Conservation (phyloP, 495 filamentous ascomycete genomes). For the Penicillium daleae region DNA sequence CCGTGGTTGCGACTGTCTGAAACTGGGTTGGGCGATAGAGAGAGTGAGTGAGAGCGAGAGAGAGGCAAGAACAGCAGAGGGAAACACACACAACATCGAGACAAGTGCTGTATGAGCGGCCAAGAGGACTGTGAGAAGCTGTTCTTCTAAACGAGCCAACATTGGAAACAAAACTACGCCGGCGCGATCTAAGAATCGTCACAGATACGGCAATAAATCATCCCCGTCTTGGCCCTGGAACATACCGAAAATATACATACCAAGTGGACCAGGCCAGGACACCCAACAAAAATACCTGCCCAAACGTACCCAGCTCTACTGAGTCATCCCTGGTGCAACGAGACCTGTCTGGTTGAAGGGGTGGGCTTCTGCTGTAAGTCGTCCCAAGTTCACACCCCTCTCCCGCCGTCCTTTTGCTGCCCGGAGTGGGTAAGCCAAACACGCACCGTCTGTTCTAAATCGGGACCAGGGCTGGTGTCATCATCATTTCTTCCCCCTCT, state of each 20-base stretch:
- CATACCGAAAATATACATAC: not conserved
- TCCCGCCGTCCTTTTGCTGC: slow-evolving; percentile 7
- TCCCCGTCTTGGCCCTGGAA: not conserved
- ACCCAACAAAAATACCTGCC: slow-evolving; percentile 13
- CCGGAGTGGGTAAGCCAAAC: slow-evolving; percentile 14
- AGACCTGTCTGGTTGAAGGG: slow-evolving; percentile 8
- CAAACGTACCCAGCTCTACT: slow-evolving; percentile 9
- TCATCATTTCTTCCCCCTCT: slow-evolving; percentile 11
- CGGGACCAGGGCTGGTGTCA: slow-evolving; percentile 24
- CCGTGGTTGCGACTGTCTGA: slow-evolving; percentile 15
- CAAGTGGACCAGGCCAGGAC: slow-evolving; percentile 7
- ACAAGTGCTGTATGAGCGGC: not conserved
- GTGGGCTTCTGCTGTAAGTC: slow-evolving; percentile 14
- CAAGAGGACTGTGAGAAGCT: not conserved
- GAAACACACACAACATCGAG: not conserved
- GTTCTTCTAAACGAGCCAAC: not conserved
- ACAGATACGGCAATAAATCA: not conserved
- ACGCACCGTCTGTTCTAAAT: slow-evolving; percentile 10
- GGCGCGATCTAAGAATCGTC: not conserved
- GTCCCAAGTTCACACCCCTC: slow-evolving; percentile 9
- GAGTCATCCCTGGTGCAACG: slow-evolving; percentile 13
- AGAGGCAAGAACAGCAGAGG: not conserved
- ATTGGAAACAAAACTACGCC: not conserved
- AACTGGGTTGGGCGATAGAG: slow-evolving; percentile 21
- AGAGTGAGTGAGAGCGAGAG: slow-evolving; percentile 1